phyloP scores from a whole-genome alignment of 495 filamentous ascomycete species.

The Talaromyces stipitatus region DNA sequence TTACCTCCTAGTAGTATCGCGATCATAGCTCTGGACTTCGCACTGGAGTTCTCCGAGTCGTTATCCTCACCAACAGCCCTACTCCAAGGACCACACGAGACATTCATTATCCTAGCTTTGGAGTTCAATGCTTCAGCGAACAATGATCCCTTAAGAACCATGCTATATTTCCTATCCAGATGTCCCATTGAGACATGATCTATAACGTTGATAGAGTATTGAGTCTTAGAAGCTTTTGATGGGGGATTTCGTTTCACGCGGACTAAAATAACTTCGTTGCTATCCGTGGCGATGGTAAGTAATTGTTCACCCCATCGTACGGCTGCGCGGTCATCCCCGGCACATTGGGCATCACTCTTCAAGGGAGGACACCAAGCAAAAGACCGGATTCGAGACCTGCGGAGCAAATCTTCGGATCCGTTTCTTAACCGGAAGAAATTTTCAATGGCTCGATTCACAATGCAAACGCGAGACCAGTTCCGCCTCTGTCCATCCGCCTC shows the following conservation, averaged over 20 bases:
- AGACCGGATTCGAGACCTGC: conserved; percentile 27
- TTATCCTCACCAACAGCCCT: neutral
- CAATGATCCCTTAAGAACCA: conserved; percentile 19
- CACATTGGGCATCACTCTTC: conserved; percentile 11
- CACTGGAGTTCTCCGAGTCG: conserved; percentile 9
- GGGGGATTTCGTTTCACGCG: conserved; percentile 9
- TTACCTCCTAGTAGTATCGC: conserved; percentile 23
- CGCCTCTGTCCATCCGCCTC: conserved; percentile 26
- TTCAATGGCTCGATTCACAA: conserved; percentile 33
- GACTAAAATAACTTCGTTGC: conserved; percentile 32
- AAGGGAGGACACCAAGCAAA: conserved; percentile 36
- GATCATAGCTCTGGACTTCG: conserved; percentile 10
- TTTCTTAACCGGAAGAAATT: conserved; percentile 9
- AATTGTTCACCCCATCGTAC: conserved; percentile 35
- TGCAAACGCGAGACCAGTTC: conserved; percentile 36
- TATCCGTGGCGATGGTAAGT: conserved; percentile 31
- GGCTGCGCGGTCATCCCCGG: neutral
- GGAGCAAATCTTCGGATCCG: conserved; percentile 2
- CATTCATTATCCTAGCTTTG: conserved; percentile 14
- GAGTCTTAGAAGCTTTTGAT: neutral
- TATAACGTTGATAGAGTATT: conserved; percentile 19
- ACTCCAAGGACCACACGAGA: conserved; percentile 35
- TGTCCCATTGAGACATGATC: conserved; percentile 13
- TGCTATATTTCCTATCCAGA: conserved; percentile 6
- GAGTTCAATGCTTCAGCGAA: conserved; percentile 19